phyloP scores from a whole-genome alignment of 768 basidiomycete species.

The Cyathus striatus region DNA sequence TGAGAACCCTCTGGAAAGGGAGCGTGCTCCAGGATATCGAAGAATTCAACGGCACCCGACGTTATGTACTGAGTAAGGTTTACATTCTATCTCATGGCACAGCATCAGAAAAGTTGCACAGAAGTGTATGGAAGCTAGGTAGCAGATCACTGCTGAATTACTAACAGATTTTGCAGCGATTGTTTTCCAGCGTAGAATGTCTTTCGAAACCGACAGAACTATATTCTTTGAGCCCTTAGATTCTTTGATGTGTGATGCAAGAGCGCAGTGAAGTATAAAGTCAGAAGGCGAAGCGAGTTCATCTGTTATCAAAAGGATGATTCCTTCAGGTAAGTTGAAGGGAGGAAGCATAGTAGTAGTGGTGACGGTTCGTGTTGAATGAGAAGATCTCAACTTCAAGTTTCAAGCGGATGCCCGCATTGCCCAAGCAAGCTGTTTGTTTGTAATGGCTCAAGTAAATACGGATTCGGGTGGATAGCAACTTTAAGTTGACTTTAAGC shows the following conservation, averaged over 20 bases:
- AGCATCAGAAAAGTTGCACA: no score
- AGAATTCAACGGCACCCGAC: slow-evolving; percentile 40
- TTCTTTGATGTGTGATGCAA: slow-evolving; percentile 51
- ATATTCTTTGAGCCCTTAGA: slow-evolving; percentile 26
- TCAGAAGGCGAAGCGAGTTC: slow-evolving; percentile 67
- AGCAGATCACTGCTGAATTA: slow-evolving; percentile 6
- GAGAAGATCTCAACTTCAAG: no score
- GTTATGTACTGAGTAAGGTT: slow-evolving; percentile 29
- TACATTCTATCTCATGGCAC: slow-evolving; percentile 31
- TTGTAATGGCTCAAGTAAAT: no score
- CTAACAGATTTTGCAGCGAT: slow-evolving; percentile 61
- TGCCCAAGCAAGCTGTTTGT: no score
- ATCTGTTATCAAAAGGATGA: slow-evolving; percentile 64
- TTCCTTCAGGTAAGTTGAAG: slow-evolving; percentile 44
- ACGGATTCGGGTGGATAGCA: no score
- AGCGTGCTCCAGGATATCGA: no score
- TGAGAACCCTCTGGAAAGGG: no score
- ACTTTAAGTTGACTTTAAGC: no score
- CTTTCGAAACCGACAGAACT: slow-evolving; percentile 55
- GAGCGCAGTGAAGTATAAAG: slow-evolving; percentile 57
- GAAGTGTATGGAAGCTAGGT: not conserved
- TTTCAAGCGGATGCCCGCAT: no score
- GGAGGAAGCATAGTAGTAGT: slow-evolving; percentile 47
- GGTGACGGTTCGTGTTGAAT: no score
- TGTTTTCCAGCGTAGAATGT: slow-evolving; percentile 55